phyloP scores from a whole-genome alignment of 805 yeast species.

The Myxozyma kluyveri region DNA sequence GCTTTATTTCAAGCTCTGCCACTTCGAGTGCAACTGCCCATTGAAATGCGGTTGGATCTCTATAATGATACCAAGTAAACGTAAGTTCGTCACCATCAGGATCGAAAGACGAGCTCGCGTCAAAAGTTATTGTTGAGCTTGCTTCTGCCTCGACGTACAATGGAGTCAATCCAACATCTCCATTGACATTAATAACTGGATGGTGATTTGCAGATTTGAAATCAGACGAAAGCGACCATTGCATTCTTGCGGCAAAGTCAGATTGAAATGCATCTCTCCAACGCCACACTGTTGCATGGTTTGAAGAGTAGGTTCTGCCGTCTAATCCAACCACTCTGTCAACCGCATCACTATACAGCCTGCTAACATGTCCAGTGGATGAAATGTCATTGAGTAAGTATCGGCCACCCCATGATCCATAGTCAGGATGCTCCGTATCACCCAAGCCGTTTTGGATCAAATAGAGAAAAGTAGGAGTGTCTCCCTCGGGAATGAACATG shows the following conservation, averaged over 20 bases:
- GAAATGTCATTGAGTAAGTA: background rate
- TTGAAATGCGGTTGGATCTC: slow-evolving; percentile 1
- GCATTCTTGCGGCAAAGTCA: slow-evolving; percentile 15
- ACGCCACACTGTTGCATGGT: slow-evolving; percentile 13
- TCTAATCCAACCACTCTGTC: slow-evolving; percentile 3
- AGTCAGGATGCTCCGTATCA: slow-evolving; percentile 6
- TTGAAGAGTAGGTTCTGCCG: background rate
- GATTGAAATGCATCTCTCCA: slow-evolving; percentile 8
- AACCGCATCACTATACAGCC: slow-evolving; percentile 5
- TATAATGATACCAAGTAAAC: slow-evolving; percentile 6
- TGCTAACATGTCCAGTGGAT: background rate
- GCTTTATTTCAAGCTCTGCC: slow-evolving; percentile 1
- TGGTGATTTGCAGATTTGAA: slow-evolving; percentile 1
- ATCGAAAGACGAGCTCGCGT: slow-evolving; percentile 6
- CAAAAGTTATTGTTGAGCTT: background rate
- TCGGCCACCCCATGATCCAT: slow-evolving; percentile 11
- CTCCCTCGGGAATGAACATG: slow-evolving; percentile 8
- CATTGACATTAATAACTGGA: slow-evolving; percentile 5
- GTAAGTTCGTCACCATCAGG: slow-evolving; percentile 7
- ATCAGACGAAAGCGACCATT: slow-evolving; percentile 4
- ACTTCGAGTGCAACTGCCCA: slow-evolving; percentile 1
- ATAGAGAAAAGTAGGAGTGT: slow-evolving; percentile 10
- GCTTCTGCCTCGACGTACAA: background rate
- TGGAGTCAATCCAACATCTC: slow-evolving; percentile 1
- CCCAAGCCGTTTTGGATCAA: slow-evolving; percentile 13